phyloP scores from a whole-genome alignment of 1,284 basidiomycete species.

The Papiliotrema flavescens region DNA sequence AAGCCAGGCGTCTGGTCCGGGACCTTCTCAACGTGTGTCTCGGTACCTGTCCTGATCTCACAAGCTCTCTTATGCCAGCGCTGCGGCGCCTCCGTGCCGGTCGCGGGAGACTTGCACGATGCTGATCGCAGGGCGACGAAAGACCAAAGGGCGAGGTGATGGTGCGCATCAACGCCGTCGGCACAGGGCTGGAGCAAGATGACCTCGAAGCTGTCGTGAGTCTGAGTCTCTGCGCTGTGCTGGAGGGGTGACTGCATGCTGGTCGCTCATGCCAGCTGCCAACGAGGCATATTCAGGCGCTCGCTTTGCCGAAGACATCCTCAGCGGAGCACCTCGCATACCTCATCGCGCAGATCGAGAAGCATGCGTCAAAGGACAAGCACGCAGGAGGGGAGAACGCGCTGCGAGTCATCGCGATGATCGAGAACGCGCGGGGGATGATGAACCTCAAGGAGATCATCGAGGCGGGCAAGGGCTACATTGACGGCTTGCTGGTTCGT shows the following conservation, averaged over 20 bases:
- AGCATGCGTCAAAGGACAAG: constrained; percentile 25
- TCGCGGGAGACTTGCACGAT: too few relatives aligned
- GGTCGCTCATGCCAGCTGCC: constrained; percentile 25
- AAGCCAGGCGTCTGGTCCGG: constrained; percentile 59
- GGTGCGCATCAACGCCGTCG: constrained; percentile 72
- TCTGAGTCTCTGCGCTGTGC: constrained; percentile 13
- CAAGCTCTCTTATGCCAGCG: background rate
- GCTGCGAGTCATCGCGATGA: constrained; percentile 66
- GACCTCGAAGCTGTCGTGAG: constrained; percentile 67
- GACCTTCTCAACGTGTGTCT: constrained; percentile 55
- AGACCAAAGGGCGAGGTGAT: constrained; percentile 56
- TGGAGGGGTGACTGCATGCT: too few relatives aligned
- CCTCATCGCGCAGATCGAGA: constrained; percentile 54
- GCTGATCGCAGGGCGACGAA: constrained; percentile 15
- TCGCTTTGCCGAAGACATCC: constrained; percentile 77
- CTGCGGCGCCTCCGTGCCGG: too few relatives aligned
- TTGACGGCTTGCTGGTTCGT: constrained; percentile 35
- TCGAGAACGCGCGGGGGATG: constrained; percentile 68
- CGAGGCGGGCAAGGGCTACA: constrained; percentile 32
- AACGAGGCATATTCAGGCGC: constrained; percentile 53
- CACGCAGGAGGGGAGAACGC: constrained; percentile 35
- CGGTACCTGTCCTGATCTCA: too few relatives aligned
- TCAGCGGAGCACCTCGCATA: constrained; percentile 62
- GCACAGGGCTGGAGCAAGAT: constrained; percentile 64
- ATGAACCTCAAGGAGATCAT: constrained; percentile 36